phyloP scores from a whole-genome alignment of 495 filamentous ascomycete genomes.

The Niebla homalea region DNA sequence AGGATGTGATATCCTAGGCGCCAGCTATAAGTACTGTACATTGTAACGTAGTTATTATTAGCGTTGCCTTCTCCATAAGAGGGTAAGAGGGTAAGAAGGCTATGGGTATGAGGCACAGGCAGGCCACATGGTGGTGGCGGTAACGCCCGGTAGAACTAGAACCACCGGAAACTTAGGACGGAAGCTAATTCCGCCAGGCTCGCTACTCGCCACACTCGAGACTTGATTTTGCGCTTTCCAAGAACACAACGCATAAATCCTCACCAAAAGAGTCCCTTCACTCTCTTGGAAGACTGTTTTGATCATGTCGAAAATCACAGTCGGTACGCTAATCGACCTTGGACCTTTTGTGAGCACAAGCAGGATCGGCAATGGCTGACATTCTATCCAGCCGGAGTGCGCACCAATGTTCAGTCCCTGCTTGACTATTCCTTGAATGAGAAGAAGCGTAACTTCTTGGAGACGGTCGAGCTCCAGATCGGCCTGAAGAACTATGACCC shows the following conservation, averaged over 20 bases:
- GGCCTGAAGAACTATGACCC: constrained; percentile 99
- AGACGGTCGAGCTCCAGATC: constrained; percentile 86
- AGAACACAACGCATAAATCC: constrained; percentile 45
- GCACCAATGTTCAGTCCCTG: constrained; percentile 77
- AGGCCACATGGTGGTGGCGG: too few relatives aligned
- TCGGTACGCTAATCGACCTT: constrained; percentile 43
- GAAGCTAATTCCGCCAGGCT: background rate
- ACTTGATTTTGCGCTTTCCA: constrained; percentile 4
- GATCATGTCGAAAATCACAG: constrained; percentile 78
- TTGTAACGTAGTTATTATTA: too few relatives aligned
- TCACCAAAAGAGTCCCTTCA: constrained; percentile 48
- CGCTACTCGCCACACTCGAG: background rate
- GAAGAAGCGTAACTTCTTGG: constrained; percentile 99
- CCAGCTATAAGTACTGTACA: too few relatives aligned
- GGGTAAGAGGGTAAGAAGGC: too few relatives aligned
- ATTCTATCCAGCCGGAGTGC: constrained; percentile 64
- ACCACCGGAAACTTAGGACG: too few relatives aligned
- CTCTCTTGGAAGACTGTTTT: constrained; percentile 48
- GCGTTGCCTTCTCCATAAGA: too few relatives aligned
- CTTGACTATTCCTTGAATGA: constrained; percentile 89
- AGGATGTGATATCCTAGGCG: too few relatives aligned
- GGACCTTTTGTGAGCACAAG: background rate
- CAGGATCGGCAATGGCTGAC: constrained; percentile 8
- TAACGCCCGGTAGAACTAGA: too few relatives aligned
- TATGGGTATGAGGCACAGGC: too few relatives aligned